phyloP scores from a whole-genome alignment of 2,329 filamentous ascomycete genomes.

The Trichoderma hamatum region DNA sequence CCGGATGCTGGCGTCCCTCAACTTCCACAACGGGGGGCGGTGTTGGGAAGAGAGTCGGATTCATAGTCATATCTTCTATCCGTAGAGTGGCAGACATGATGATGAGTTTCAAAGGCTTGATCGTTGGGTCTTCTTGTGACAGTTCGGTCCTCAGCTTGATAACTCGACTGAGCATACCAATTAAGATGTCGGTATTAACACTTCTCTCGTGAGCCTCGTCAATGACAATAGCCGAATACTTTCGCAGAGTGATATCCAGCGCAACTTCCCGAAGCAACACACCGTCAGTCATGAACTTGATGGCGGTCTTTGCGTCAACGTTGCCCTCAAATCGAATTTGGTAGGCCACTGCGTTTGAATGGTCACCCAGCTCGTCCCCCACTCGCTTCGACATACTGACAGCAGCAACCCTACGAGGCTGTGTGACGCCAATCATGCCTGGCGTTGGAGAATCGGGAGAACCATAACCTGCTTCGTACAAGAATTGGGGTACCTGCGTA shows the following conservation, averaged over 20 bases:
- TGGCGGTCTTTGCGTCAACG: constrained; percentile 75
- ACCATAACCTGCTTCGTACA: constrained; percentile 92
- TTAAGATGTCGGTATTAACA: constrained; percentile 97
- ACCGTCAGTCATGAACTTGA: constrained; percentile 99
- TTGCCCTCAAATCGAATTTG: constrained; percentile 95
- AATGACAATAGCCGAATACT: constrained; percentile 92
- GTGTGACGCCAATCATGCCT: constrained; percentile 93
- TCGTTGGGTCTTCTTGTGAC: constrained; percentile 67
- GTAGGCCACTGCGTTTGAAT: constrained; percentile 79
- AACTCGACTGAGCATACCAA: constrained; percentile 93
- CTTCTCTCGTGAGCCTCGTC: constrained; percentile 97
- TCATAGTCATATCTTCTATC: constrained; percentile 87
- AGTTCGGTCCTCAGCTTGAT: constrained; percentile 80
- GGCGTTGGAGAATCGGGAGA: constrained; percentile 75
- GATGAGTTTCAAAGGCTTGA: constrained; percentile 84
- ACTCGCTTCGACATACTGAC: constrained; percentile 97
- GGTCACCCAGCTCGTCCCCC: constrained; percentile 77
- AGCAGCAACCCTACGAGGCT: constrained; percentile 90
- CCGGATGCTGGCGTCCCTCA: constrained; percentile 88
- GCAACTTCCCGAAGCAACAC: constrained; percentile 89
- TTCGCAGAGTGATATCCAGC: constrained; percentile 82
- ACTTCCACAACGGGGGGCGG: constrained; percentile 85
- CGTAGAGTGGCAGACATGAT: constrained; percentile 98
- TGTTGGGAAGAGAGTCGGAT: constrained; percentile 74
- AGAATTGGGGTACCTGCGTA: constrained; percentile 93